Evolutionary conservation across 2,329 filamentous ascomycete genomes (phyloP).

Genomic region (Rutstroemia sydowiana): DNA sequence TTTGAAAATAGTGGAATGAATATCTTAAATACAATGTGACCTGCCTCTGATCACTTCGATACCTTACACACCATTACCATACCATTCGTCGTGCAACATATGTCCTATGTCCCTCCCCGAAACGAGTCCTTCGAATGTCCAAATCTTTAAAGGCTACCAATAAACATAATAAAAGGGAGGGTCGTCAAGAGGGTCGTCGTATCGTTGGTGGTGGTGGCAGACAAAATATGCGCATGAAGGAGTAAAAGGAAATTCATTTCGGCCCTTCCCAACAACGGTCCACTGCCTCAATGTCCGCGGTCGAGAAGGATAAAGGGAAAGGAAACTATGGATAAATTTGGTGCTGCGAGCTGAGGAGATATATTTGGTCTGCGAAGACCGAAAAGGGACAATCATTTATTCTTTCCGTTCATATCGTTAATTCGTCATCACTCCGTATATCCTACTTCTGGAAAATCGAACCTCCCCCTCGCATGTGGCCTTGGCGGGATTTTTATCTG

Average conservation of each 20-base stretch:
- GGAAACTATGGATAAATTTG: slow-evolving; percentile 10
- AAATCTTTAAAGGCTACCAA: neutral
- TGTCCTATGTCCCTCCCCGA: too few relatives aligned
- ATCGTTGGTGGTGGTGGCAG: slow-evolving; percentile 18
- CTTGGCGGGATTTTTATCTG: neutral
- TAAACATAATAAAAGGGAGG: slow-evolving; percentile 4
- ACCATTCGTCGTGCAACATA: neutral
- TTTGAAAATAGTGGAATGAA: neutral
- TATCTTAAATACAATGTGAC: slow-evolving; percentile 9
- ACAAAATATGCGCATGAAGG: slow-evolving; percentile 12
- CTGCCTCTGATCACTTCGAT: slow-evolving; percentile 1
- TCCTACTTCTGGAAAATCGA: neutral
- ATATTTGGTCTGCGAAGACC: slow-evolving; percentile 40
- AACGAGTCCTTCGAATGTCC: neutral
- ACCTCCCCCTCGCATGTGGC: neutral
- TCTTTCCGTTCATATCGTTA: slow-evolving; percentile 44
- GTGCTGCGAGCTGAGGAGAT: slow-evolving; percentile 32
- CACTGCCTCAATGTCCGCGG: neutral
- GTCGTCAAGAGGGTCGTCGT: slow-evolving; percentile 25
- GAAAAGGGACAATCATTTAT: slow-evolving; percentile 32
- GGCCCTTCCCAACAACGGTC: neutral
- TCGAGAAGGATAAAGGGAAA: slow-evolving; percentile 2
- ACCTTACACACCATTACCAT: neutral
- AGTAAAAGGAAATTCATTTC: slow-evolving; percentile 9
- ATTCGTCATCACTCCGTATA: slow-evolving; percentile 27